Percentiles rank a stretch among this genome's conserved stretches.
These are phyloP conservation scores for Pleochaeta shiraiana DNA, from an alignment of 2,329 filamentous ascomycete genomes.

Conservation along the genomic window DNA sequence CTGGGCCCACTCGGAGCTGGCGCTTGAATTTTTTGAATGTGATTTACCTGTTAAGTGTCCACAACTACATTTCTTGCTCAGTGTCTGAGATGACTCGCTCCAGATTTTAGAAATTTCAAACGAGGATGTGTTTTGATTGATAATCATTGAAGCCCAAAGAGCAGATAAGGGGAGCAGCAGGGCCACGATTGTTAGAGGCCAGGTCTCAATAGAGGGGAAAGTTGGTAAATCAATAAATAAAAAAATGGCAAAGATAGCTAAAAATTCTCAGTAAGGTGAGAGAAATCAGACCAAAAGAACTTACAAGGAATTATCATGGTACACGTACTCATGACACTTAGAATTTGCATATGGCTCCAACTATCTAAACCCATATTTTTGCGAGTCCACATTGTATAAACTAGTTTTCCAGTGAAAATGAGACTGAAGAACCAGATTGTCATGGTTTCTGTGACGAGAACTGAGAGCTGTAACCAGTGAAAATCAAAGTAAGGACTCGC, in stretches of 20 bases:
- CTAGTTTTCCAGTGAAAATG: constrained; percentile 40
- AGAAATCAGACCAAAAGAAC: constrained; percentile 9
- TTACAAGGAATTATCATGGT: constrained; percentile 42
- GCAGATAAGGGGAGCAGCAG: constrained; percentile 43
- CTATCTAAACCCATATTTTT: constrained; percentile 32
- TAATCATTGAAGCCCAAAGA: constrained; percentile 33
- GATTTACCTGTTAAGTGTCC: neutral
- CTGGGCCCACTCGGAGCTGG: neutral
- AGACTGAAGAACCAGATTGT: constrained; percentile 39
- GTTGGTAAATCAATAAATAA: constrained; percentile 24
- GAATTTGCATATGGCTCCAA: constrained; percentile 42
- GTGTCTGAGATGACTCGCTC: neutral
- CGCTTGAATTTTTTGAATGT: neutral
- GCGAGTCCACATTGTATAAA: constrained; percentile 31
- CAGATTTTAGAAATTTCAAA: constrained; percentile 9
- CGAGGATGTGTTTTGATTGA: constrained; percentile 8
- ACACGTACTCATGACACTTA: constrained; percentile 46
- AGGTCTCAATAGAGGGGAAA: constrained; percentile 30
- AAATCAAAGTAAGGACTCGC: constrained; percentile 12
- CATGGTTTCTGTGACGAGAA: constrained; percentile 27
- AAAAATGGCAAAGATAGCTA: constrained; percentile 37
- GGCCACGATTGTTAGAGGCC: constrained; percentile 34
- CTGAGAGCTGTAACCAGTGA: constrained; percentile 8
- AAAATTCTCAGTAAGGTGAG: constrained; percentile 7
- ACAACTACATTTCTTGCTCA: neutral